Evolutionary conservation across 495 filamentous ascomycete genomes (phyloP), one percentile per base, ranked within the genome.

Genomic region (Parachaetomium inaequale): DNA sequence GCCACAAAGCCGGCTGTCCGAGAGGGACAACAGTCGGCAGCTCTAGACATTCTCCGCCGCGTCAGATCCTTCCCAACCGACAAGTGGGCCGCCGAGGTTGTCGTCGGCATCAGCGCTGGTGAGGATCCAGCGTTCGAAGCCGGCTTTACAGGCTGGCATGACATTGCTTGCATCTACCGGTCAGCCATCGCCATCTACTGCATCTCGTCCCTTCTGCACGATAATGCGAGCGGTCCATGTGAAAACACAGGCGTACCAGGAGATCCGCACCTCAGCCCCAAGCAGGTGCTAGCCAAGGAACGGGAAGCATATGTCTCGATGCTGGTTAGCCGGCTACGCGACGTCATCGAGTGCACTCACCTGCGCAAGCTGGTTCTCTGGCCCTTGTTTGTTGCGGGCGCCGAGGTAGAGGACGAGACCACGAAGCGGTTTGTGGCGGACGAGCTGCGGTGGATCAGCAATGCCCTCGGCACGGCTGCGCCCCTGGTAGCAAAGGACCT

Each of bases 291-390:
- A 7, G 17, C 42, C 31, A 5, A 10, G 3, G 32, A 43, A 19
- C 28, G 60, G 12, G 5, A 10, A 5, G 15, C 3, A 10, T 58
- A 25, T 25, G 14, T 15, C n/a, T 15, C 25, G 11, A 23, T 25
- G 3, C 60, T 62, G 3, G 1, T 56, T 5, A 47, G 17, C 12
- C 31, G n/a, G 0, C 31, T 62, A 3, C 6, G n/a, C 8, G 17
- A 32, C 4, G n/a, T 57, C 8, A 32, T 23, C 21, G 21, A 38
- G 15, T 36, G 8, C 11, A 23, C 53, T 3, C 53, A 51, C 4
- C 43, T 62, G 17, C 60, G 60, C 1, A 56, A 51, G 23, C 29
- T 57, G 31, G 42, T 50, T 19, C 28, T 62, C 15, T 62, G 53
- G 60, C 60, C 60, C 26, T 38, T 42, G 43, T 42, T 36, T 4